A percentile compares a stretch with the other conserved stretches of the same genome.
phyloP scores from a whole-genome alignment of 495 filamentous ascomycete genomes.

The Usnea hakonensis region DNA sequence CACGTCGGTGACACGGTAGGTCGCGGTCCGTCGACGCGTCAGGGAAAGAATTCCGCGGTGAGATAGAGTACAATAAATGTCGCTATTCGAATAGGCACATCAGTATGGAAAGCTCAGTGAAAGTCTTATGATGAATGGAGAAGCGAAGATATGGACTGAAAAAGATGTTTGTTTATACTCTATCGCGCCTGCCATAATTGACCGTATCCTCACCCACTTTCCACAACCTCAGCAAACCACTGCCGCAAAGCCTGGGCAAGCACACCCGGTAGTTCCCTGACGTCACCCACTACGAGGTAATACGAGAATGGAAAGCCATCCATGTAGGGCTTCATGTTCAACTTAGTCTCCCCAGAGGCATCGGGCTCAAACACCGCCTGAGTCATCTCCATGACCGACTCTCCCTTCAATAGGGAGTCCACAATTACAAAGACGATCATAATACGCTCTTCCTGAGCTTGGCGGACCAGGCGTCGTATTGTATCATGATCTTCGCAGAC shows the following conservation, averaged over 20 bases:
- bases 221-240: constrained; percentile 92
- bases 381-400: constrained; percentile 71
- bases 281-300: constrained; percentile 87
- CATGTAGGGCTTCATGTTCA: constrained; percentile 80
- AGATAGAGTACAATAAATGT: not conserved
- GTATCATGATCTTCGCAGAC: constrained; percentile 84
- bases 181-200: not conserved
- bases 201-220: constrained; percentile 11
- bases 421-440: constrained; percentile 98
- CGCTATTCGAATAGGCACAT: not conserved
- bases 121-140: not conserved
- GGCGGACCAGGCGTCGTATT: constrained; percentile 69
- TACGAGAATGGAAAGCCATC: constrained; percentile 95
- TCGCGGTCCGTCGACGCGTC: not conserved
- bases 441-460: constrained; percentile 84
- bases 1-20: not conserved
- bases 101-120: not conserved
- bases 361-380: constrained; percentile 69
- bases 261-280: constrained; percentile 81
- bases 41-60: not conserved
- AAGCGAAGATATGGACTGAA: not conserved
- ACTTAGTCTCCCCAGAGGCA: constrained; percentile 50
- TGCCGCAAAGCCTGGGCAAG: constrained; percentile 82
- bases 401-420: constrained; percentile 59
- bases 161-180: not conserved